phyloP scores from a whole-genome alignment of 768 basidiomycete genomes.

The Kwoniella sp. region DNA sequence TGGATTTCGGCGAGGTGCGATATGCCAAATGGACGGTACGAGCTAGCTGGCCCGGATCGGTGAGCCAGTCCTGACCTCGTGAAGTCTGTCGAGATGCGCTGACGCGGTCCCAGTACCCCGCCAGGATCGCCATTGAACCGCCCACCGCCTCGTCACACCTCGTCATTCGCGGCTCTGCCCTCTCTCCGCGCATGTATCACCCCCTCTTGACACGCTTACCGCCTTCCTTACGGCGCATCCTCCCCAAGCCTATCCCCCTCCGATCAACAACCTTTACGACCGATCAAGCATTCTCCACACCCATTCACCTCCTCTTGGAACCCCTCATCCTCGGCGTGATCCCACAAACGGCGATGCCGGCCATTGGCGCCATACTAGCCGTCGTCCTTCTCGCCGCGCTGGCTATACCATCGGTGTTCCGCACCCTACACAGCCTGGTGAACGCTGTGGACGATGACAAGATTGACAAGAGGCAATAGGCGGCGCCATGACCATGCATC shows the following conservation, averaged over 20 bases:
- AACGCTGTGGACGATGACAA: neutral
- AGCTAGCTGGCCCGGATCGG: constrained; percentile 39
- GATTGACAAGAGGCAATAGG: neutral
- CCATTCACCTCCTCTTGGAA: neutral
- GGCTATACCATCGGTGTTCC: constrained; percentile 17
- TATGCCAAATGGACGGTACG: constrained; percentile 25
- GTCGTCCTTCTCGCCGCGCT: constrained; percentile 8
- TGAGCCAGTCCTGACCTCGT: constrained; percentile 12
- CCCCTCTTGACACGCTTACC: neutral
- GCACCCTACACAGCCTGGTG: constrained; percentile 1
- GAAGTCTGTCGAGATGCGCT: neutral
- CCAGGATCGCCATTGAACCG: neutral
- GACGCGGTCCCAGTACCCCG: neutral
- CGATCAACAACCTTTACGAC: neutral
- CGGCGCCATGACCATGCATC: neutral
- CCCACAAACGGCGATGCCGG: constrained; percentile 27
- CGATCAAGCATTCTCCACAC: neutral
- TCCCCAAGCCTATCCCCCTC: constrained; percentile 14
- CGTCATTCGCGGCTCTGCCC: neutral
- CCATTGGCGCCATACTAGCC: constrained; percentile 15
- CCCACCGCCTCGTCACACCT: neutral
- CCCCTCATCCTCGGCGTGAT: constrained; percentile 23
- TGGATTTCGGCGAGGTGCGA: neutral
- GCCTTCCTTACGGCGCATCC: constrained; percentile 3
- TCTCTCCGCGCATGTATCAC: constrained; percentile 1